Evolutionary conservation across 352 stramenopile species (phyloP), one percentile per base, ranked within the genome.

Genomic region (Saprolegnia diclina): DNA sequence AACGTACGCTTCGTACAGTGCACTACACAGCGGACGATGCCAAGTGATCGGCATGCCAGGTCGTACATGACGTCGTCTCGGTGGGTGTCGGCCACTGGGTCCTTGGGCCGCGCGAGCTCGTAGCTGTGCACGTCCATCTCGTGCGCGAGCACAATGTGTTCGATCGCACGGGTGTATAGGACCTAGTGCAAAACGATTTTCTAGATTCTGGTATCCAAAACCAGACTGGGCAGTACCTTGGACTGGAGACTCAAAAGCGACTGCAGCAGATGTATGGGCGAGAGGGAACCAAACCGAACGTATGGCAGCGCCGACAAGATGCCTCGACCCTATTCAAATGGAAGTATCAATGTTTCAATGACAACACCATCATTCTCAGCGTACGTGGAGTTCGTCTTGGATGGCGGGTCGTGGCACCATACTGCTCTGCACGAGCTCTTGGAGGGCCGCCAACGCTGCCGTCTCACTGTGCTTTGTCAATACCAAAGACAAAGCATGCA

Each of bases 331-430:
- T 66, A 66, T n/a, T 54, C 21, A 22, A n/a, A n/a, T n/a, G n/a
- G n/a, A n/a, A n/a, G n/a, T n/a, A 35, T 35, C 2, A 35, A 35
- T 35, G 29, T 35, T 35, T 35, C 29, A 35, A 35, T 35, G 29
- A 35, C 29, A 22, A 35, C 29, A 22, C 7, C 21, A 4, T 54
- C 57, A 37, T 40, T 9, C 38, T 11, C 11, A 42, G 1, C 24
- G n/a, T 66, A 55, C 57, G 4, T 66, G 57, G 11, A 66, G 42
- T 21, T 66, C 57, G 22, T 66, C 57, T 26, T 54, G 40, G 19
- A 66, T 21, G 18, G 57, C 57, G 6, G 57, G 57, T 6, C 42
- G 37, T 4, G 57, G 29, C n/a, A 26, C 13, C 18, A 14, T 16
- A n/a, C 57, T 40, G 11, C 13, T 42, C 4, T 45, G 13, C 5